Conservation (phyloP, 1,284 basidiomycete species). For the Pseudozyma sp. region DNA sequence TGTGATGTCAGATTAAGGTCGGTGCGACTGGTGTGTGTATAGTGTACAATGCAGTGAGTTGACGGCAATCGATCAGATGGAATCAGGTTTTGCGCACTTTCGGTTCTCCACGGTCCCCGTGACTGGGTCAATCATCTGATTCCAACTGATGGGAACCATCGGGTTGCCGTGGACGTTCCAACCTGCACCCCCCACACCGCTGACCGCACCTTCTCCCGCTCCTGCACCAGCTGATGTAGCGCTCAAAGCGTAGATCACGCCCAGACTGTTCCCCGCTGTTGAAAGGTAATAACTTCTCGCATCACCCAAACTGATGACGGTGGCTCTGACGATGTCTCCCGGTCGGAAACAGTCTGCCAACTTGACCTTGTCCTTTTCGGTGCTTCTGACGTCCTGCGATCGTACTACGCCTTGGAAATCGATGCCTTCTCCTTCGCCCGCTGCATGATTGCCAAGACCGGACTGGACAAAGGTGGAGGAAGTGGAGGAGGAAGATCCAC, state of each 20-base stretch:
- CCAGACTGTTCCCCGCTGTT: slow-evolving; percentile 91
- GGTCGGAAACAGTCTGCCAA: slow-evolving; percentile 94
- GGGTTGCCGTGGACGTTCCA: slow-evolving; percentile 42
- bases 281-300: slow-evolving; percentile 83
- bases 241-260: slow-evolving; percentile 73
- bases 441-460: slow-evolving; percentile 62
- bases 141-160: slow-evolving; percentile 77
- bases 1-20: no score
- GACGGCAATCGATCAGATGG: not conserved
- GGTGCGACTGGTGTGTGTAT: not conserved
- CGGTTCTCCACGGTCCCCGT: slow-evolving; percentile 84
- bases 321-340: slow-evolving; percentile 91
- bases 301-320: slow-evolving; percentile 74
- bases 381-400: slow-evolving; percentile 80
- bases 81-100: slow-evolving; percentile 85
- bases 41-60: slow-evolving; percentile 3
- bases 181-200: slow-evolving; percentile 18
- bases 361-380: slow-evolving; percentile 91
- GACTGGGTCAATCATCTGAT: slow-evolving; percentile 87
- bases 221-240: slow-evolving; percentile 9
- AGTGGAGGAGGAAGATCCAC: slow-evolving; percentile 43
- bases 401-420: slow-evolving; percentile 92
- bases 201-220: not conserved
- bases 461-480: slow-evolving; percentile 32
- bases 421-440: slow-evolving; percentile 62